Evolutionary conservation across 129 eudicot genomes (phyloP).

Genomic region (Logfia minima): DNA sequence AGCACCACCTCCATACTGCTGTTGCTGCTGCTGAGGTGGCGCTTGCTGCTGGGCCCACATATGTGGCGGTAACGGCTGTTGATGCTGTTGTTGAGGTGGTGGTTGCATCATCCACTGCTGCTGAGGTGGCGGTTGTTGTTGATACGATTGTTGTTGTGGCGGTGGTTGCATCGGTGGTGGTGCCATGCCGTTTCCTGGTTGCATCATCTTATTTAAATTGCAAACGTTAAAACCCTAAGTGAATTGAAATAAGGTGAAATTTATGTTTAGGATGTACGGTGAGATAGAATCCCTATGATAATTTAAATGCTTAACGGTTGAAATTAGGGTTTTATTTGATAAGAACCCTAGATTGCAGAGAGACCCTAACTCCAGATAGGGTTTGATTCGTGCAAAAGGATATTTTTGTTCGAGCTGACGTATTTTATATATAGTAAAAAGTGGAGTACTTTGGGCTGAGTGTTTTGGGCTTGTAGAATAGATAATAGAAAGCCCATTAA

Average conservation of each 20-base stretch:
- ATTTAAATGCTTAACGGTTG: not conserved
- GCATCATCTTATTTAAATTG: conserved; percentile 47
- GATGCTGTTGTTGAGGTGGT: conserved; percentile 42
- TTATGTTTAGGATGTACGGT: not conserved
- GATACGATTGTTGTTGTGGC: conserved; percentile 43
- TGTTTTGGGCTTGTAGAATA: not conserved
- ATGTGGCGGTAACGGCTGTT: conserved; percentile 39
- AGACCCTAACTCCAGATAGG: conserved; percentile 43
- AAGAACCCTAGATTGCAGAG: conserved; percentile 38
- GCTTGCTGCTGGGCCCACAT: conserved; percentile 46
- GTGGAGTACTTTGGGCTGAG: conserved; percentile 11
- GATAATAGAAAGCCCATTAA: conserved; percentile 4
- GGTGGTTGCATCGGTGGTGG: conserved; percentile 53
- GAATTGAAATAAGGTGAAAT: not conserved
- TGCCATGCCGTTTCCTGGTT: conserved; percentile 58
- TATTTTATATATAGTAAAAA: not conserved
- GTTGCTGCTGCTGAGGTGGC: conserved; percentile 39
- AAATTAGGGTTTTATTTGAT: conserved; percentile 20
- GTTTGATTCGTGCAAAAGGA: conserved; percentile 29
- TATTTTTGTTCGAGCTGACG: conserved; percentile 11
- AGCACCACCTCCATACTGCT: conserved; percentile 36
- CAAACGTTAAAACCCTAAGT: conserved; percentile 15
- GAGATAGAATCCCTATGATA: conserved; percentile 20
- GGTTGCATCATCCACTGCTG: conserved; percentile 61
- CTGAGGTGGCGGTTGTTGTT: conserved; percentile 46